Evolutionary conservation across 176 grass and related monocot species (phyloP), one percentile per base, ranked within the genome.

Genomic region (Ananas comosus): DNA sequence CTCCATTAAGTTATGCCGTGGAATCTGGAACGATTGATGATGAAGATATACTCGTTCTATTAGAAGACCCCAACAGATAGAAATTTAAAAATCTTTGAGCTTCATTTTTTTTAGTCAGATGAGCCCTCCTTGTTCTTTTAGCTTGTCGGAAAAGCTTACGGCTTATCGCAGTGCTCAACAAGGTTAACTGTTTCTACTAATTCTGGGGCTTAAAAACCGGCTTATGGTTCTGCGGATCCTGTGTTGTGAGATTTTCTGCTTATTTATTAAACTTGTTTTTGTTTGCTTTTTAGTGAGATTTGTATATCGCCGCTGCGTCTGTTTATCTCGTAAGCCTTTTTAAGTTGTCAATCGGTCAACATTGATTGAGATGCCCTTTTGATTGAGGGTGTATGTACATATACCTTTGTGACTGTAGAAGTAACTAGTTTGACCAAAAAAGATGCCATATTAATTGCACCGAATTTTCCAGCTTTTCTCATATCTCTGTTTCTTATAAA

Each of bases 11-110:
- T 74, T 84, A 91, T 71, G 95, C 95, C 1, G 81, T 94, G 11
- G 95, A 91, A 61, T 49, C 75, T 2, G 95, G 95, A 23, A 81
- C 85, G 4, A 91, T 88, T 59, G 90, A 91, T 0, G 85, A 94
- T 8, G 95, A 94, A 59, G 90, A 91, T 70, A 86, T 92, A 79
- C 82, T 94, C 73, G 78, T 84, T 82, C 88, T 99, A 67, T 78
- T 94, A 73, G 90, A 90, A 70, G 87, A 86, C 77, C 66, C 87
- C 72, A 72, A 72, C 86, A 94, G 95, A 84, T 91, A 80, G 66
- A 17, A 16, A 18, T 16, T 16, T 10, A 47, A 67, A 42, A 66
- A 50, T 76, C 42, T 56, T 58, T 48, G 54, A 33, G 51, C 56
- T 67, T 75, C 73, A 61, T 65, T 54, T 71, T 11, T 11, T 58